Evolutionary conservation across 2,329 filamentous ascomycete genomes (phyloP).

Genomic region (Hymenoscyphus fraxineus): DNA sequence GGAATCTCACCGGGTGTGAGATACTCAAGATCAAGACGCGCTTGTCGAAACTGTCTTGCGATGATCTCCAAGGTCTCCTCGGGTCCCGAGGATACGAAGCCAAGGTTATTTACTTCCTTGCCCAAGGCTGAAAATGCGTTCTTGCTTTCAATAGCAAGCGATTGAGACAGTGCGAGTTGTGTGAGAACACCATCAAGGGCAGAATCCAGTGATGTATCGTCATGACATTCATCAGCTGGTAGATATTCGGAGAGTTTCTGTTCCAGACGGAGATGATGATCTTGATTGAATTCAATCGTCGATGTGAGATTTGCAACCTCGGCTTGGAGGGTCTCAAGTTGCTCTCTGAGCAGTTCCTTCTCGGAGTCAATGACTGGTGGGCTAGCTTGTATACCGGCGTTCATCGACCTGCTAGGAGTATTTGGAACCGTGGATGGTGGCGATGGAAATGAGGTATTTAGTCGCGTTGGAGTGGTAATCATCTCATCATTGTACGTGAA

Average conservation of each 20-base stretch:
- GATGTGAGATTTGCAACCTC: constrained; percentile 29
- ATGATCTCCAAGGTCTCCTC: constrained; percentile 42
- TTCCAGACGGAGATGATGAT: constrained; percentile 27
- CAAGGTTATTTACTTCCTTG: constrained; percentile 45
- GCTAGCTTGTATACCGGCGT: constrained; percentile 24
- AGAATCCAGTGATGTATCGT: constrained; percentile 29
- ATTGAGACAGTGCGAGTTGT: constrained; percentile 32
- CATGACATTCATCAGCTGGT: constrained; percentile 23
- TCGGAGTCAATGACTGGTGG: constrained; percentile 25
- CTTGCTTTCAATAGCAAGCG: constrained; percentile 32
- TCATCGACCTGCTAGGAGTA: constrained; percentile 26
- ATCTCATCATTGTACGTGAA: constrained; percentile 25
- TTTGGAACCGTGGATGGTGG: constrained; percentile 33
- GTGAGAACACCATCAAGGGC: constrained; percentile 34
- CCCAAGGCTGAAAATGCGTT: constrained; percentile 49
- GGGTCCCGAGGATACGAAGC: constrained; percentile 47
- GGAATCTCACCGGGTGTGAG: constrained; percentile 56
- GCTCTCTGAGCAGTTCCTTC: constrained; percentile 24
- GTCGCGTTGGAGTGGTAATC: constrained; percentile 28
- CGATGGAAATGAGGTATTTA: constrained; percentile 32
- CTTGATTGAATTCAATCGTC: constrained; percentile 27
- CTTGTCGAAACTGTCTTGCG: constrained; percentile 48
- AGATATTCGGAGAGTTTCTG: constrained; percentile 31
- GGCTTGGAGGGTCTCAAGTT: constrained; percentile 26
- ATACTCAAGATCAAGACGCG: constrained; percentile 59